Evolutionary conservation across 2,329 filamentous ascomycete species (phyloP).

Genomic region (Epichloe glyceriae): DNA sequence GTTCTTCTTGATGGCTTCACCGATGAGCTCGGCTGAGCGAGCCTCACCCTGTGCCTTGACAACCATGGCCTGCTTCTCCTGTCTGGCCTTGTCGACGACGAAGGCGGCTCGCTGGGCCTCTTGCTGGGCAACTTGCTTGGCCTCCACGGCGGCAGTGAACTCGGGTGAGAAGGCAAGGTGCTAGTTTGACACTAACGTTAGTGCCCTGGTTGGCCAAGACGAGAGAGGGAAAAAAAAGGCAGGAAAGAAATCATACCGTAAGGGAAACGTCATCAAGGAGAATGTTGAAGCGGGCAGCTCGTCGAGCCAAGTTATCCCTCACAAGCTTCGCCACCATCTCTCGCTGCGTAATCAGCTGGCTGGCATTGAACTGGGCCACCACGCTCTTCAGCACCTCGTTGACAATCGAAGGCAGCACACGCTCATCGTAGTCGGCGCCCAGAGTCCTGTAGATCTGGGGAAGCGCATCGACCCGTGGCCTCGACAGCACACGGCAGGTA

Average conservation of each 20-base stretch:
- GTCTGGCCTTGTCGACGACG: constrained; percentile 94
- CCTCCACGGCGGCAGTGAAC: constrained; percentile 60
- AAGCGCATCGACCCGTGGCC: constrained; percentile 74
- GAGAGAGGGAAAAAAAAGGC: neutral
- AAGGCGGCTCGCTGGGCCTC: constrained; percentile 96
- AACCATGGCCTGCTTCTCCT: constrained; percentile 98
- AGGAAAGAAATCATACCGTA: constrained; percentile 47
- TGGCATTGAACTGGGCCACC: constrained; percentile 97
- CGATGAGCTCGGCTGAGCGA: constrained; percentile 91
- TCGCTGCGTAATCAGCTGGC: constrained; percentile 95
- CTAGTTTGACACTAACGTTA: constrained; percentile 20
- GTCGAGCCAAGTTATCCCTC: constrained; percentile 78
- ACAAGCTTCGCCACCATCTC: constrained; percentile 90
- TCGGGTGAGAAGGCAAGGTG: constrained; percentile 62
- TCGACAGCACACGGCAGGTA: constrained; percentile 94
- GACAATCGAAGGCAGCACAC: constrained; percentile 91
- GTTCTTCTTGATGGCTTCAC: constrained; percentile 99
- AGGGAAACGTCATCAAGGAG: constrained; percentile 93
- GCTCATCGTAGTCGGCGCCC: constrained; percentile 91
- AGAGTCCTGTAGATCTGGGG: constrained; percentile 96
- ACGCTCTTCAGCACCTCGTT: constrained; percentile 99
- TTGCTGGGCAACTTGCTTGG: constrained; percentile 69
- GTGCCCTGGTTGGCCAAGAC: neutral
- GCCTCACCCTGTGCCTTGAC: constrained; percentile 98
- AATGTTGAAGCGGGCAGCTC: constrained; percentile 95